Conservation (phyloP, 1,139 yeast genomes). For the Saccharomyces hybrid region DNA sequence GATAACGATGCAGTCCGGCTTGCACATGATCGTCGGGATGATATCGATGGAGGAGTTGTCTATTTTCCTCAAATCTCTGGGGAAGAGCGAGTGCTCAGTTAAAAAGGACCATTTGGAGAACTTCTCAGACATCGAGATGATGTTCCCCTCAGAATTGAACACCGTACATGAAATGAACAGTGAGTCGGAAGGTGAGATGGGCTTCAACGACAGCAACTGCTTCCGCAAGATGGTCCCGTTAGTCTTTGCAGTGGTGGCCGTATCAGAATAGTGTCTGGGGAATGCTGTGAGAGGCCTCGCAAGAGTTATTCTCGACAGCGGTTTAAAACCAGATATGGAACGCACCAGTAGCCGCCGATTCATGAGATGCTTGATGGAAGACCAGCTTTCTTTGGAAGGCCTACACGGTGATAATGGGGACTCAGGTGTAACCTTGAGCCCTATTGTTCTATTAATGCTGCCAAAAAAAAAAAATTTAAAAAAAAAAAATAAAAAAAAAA, state of each 20-base stretch:
- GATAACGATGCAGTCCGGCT: slow-evolving; percentile 62
- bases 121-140: slow-evolving; percentile 66
- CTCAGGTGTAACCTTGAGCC: not conserved
- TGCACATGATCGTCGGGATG: slow-evolving; percentile 77
- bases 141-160: slow-evolving; percentile 66
- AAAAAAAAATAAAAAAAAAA: not conserved
- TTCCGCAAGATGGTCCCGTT: not conserved
- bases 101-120: slow-evolving; percentile 71
- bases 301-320: slow-evolving; percentile 1
- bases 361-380: not conserved
- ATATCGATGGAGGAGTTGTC: slow-evolving; percentile 86
- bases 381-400: not conserved
- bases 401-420: not conserved
- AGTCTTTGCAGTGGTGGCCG: not conserved
- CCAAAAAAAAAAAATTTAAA: not conserved
- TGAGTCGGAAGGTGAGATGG: slow-evolving; percentile 51
- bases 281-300: not conserved
- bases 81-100: slow-evolving; percentile 57
- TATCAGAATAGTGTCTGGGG: not conserved
- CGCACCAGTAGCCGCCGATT: not conserved
- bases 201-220: slow-evolving; percentile 36
- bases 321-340: not conserved
- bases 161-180: slow-evolving; percentile 62
- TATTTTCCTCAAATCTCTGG: slow-evolving; percentile 71
- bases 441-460: not conserved